Conservation (phyloP, 148 eudicot genomes). For the Polygonum aviculare region DNA sequence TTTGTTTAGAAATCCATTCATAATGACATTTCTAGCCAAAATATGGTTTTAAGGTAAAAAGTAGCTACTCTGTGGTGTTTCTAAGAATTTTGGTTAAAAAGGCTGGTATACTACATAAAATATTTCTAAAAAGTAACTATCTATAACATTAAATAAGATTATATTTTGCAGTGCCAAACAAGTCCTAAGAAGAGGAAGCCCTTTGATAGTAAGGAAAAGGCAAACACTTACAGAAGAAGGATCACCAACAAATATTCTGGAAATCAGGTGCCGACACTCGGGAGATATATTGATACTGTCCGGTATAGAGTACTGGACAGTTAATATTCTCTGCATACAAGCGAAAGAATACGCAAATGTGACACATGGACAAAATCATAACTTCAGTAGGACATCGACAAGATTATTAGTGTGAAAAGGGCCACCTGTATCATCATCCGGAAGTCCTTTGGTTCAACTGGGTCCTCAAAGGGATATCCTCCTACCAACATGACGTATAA, state of each 20-base stretch:
- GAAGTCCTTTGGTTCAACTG: slow-evolving; percentile 81
- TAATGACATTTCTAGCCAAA: too few relatives aligned
- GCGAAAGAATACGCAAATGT: not conserved
- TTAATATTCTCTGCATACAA: slow-evolving; percentile 65
- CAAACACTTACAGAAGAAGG: slow-evolving; percentile 53
- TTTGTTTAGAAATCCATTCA: too few relatives aligned
- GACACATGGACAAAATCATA: not conserved
- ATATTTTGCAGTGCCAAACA: too few relatives aligned
- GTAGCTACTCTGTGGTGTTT: too few relatives aligned
- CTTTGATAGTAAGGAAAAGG: not conserved
- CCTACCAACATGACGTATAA: slow-evolving; percentile 96
- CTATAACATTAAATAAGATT: too few relatives aligned
- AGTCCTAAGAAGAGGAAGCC: not conserved
- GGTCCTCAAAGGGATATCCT: slow-evolving; percentile 94
- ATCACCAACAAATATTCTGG: slow-evolving; percentile 69
- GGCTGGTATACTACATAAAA: too few relatives aligned
- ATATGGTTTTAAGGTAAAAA: too few relatives aligned
- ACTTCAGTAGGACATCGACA: not conserved
- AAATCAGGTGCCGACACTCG: slow-evolving; percentile 79
- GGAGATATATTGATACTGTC: slow-evolving; percentile 75
- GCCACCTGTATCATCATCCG: slow-evolving; percentile 71
- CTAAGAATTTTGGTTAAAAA: too few relatives aligned
- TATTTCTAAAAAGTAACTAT: too few relatives aligned
- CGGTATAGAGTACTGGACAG: slow-evolving; percentile 73
- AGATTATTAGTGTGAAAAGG: slow-evolving; percentile 1